A percentile compares a stretch with the other conserved stretches of the same genome.
Conservation (phyloP, 768 basidiomycete genomes). For the Kwoniella dejecticola region DNA sequence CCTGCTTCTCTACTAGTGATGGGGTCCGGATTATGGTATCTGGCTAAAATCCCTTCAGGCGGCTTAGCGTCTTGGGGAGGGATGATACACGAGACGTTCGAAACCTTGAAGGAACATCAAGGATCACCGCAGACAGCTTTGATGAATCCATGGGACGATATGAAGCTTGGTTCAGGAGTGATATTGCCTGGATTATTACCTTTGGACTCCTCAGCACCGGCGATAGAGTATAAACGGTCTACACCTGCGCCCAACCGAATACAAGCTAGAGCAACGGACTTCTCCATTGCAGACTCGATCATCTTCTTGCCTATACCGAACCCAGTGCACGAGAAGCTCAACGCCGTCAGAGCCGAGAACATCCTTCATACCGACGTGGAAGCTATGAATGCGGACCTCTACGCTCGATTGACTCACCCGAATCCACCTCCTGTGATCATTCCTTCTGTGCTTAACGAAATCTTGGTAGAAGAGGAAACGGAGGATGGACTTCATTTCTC, state of each 20-base stretch:
- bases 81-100: conserved; percentile 69
- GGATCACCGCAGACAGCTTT: conserved; percentile 42
- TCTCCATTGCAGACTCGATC: conserved; percentile 67
- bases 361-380: conserved; percentile 79
- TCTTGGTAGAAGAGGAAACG: conserved; percentile 73
- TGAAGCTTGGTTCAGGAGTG: conserved; percentile 35
- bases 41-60: conserved; percentile 74
- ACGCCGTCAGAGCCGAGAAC: conserved; percentile 65
- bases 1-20: conserved; percentile 72
- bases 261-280: conserved; percentile 15
- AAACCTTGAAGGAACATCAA: conserved; percentile 53
- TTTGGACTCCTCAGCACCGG: background rate
- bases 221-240: conserved; percentile 10
- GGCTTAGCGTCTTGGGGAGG: conserved; percentile 77
- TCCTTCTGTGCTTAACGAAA: conserved; percentile 76
- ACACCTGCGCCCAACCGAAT: conserved; percentile 4
- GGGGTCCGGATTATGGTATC: conserved; percentile 86
- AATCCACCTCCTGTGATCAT: conserved; percentile 61
- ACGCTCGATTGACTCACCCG: conserved; percentile 64
- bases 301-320: conserved; percentile 78
- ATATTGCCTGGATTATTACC: conserved; percentile 29
- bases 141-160: conserved; percentile 44
- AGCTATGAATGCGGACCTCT: conserved; percentile 85
- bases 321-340: conserved; percentile 68
- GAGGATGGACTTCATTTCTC: conserved; percentile 83